Conservation (phyloP, 2,329 filamentous ascomycete genomes). For the Colletotrichum scovillei region DNA sequence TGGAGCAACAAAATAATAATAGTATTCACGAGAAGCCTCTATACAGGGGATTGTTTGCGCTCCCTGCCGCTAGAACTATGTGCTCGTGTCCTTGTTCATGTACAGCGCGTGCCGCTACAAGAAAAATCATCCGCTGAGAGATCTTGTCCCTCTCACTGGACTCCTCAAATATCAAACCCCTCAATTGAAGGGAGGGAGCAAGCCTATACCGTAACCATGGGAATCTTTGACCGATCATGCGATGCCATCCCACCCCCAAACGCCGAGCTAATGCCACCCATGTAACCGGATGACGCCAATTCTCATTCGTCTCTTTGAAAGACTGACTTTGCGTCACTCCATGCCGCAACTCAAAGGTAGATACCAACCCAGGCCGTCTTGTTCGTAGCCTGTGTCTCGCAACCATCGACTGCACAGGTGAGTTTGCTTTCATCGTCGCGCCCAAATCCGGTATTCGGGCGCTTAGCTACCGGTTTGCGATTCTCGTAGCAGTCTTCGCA, state of each 20-base stretch:
- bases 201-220: conserved; percentile 29
- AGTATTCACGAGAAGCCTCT: not conserved
- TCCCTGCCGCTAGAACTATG: not conserved
- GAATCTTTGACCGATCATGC: conserved; percentile 17
- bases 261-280: conserved; percentile 35
- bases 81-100: not conserved
- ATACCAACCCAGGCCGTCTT: conserved; percentile 73
- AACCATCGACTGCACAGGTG: conserved; percentile 68
- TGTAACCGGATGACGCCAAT: conserved; percentile 24
- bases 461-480: conserved; percentile 55
- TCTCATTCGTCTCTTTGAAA: conserved; percentile 48
- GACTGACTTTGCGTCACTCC: conserved; percentile 48
- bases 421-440: conserved; percentile 45
- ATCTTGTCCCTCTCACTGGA: not conserved
- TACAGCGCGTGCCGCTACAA: not conserved
- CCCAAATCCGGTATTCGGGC: conserved; percentile 35
- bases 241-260: conserved; percentile 22
- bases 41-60: not conserved
- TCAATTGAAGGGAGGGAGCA: conserved; percentile 5
- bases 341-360: conserved; percentile 55
- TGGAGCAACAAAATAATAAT: not conserved
- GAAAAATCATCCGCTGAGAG: not conserved
- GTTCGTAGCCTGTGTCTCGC: conserved; percentile 61
- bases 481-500: conserved; percentile 71
- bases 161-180: not conserved